These are phyloP conservation scores for Hypomyces rosellus DNA, from an alignment of 2,329 filamentous ascomycete species.

Conservation along the genomic window DNA sequence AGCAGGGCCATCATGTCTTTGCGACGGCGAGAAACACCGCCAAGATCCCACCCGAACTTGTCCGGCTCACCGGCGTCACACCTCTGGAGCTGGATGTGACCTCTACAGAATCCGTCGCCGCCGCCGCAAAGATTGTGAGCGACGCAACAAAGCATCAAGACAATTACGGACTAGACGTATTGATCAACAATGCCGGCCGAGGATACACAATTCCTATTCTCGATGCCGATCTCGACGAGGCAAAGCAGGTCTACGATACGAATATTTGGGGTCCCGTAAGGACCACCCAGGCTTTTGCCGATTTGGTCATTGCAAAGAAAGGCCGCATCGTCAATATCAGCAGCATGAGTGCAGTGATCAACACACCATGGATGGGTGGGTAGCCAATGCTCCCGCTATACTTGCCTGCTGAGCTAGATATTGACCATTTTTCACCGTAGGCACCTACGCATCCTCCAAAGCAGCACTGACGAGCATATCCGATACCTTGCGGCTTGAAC, in stretches of 20 bases:
- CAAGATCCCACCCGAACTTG: conserved; percentile 20
- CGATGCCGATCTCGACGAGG: conserved; percentile 19
- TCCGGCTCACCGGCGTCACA: conserved; percentile 16
- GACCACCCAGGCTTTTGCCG: conserved; percentile 23
- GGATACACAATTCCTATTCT: conserved; percentile 22
- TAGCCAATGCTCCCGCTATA: background rate
- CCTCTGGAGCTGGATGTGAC: conserved; percentile 26
- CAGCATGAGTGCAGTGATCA: conserved; percentile 22
- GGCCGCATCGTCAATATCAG: conserved; percentile 26
- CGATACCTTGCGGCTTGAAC: conserved; percentile 21
- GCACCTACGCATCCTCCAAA: conserved; percentile 12
- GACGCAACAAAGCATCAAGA: background rate
- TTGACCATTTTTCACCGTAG: background rate
- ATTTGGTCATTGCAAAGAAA: conserved; percentile 19
- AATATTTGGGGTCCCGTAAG: conserved; percentile 26
- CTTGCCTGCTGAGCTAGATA: no score
- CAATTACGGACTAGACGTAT: conserved; percentile 19
- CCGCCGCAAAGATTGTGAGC: conserved; percentile 11
- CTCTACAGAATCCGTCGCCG: conserved; percentile 18
- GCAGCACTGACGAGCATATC: conserved; percentile 13
- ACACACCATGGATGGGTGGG: conserved; percentile 17
- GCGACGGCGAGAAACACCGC: conserved; percentile 23
- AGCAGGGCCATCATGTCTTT: conserved; percentile 23
- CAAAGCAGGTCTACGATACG: conserved; percentile 21
- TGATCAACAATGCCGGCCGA: conserved; percentile 27